Conservation (phyloP, 768 basidiomycete genomes). For the Thelephora ganbajun region DNA sequence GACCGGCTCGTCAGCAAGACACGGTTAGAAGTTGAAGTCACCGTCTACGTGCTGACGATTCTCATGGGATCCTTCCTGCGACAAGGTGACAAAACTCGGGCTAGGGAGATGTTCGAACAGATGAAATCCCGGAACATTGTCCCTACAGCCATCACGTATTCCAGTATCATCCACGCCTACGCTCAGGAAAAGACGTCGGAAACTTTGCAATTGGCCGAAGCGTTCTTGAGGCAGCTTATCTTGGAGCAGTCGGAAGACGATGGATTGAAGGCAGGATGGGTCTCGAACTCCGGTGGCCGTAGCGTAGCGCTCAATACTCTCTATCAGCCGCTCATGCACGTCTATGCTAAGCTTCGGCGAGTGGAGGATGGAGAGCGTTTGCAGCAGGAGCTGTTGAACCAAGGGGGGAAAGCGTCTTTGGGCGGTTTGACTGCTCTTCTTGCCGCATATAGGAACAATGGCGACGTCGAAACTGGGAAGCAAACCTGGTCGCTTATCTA, state of each 20-base stretch:
- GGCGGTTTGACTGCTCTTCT: slow-evolving; percentile 50
- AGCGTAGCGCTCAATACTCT: slow-evolving; percentile 35
- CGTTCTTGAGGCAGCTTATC: slow-evolving; percentile 44
- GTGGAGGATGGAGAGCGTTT: slow-evolving; percentile 43
- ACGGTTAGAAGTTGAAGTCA: slow-evolving; percentile 28
- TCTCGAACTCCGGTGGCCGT: slow-evolving; percentile 23
- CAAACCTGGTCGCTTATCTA: slow-evolving; percentile 59
- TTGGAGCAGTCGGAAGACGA: slow-evolving; percentile 18
- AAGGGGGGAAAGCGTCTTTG: slow-evolving; percentile 45
- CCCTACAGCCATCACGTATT: slow-evolving; percentile 57
- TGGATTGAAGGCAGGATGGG: slow-evolving; percentile 17
- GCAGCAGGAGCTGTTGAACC: slow-evolving; percentile 35
- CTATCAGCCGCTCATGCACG: slow-evolving; percentile 46
- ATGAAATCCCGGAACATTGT: slow-evolving; percentile 55
- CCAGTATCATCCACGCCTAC: slow-evolving; percentile 51
- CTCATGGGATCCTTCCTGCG: slow-evolving; percentile 65
- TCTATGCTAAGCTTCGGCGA: slow-evolving; percentile 28
- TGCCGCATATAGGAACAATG: slow-evolving; percentile 52
- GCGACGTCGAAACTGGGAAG: slow-evolving; percentile 38
- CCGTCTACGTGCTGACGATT: slow-evolving; percentile 54
- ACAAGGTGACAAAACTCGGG: slow-evolving; percentile 32
- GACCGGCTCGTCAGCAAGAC: slow-evolving; percentile 27
- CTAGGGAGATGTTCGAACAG: slow-evolving; percentile 53
- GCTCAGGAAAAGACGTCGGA: slow-evolving; percentile 31
- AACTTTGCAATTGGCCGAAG: slow-evolving; percentile 46